A percentile compares a stretch with the other conserved stretches of the same genome.
Conservation (phyloP, 805 yeast genomes). For the Grigorovia jiainica region DNA sequence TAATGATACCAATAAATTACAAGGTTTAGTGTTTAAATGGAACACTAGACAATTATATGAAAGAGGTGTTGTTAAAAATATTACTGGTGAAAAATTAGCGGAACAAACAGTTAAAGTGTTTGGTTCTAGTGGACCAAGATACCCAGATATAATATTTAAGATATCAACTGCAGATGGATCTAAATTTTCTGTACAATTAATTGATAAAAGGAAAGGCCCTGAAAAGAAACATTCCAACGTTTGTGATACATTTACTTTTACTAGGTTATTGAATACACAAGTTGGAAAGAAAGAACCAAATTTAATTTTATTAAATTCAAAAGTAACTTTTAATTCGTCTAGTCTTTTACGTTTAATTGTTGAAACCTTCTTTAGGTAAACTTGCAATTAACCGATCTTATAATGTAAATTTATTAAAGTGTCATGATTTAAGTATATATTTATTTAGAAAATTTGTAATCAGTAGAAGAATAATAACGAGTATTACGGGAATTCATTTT, state of each 20-base stretch:
- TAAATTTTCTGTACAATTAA: constrained; percentile 55
- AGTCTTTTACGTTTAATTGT: constrained; percentile 61
- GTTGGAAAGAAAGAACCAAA: constrained; percentile 49
- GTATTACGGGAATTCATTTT: too few relatives aligned
- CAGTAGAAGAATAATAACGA: too few relatives aligned
- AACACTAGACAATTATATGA: constrained; percentile 68
- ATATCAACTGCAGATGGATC: constrained; percentile 69
- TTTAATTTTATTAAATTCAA: constrained; percentile 54
- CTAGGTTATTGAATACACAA: constrained; percentile 62
- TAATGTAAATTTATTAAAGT: not conserved
- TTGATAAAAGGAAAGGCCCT: constrained; percentile 27
- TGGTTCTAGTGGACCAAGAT: constrained; percentile 37
- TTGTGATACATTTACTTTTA: constrained; percentile 49
- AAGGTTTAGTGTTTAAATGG: constrained; percentile 58
- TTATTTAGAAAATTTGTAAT: too few relatives aligned
- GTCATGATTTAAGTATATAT: too few relatives aligned
- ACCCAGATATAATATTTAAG: constrained; percentile 59
- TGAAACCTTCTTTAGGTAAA: constrained; percentile 43
- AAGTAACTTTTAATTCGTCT: constrained; percentile 61
- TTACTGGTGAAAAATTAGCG: constrained; percentile 43
- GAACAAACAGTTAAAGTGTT: constrained; percentile 30
- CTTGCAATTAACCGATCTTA: not conserved
- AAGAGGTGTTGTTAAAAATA: constrained; percentile 52
- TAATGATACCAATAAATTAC: constrained; percentile 18
- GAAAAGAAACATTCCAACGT: constrained; percentile 21